phyloP scores from a whole-genome alignment of 768 basidiomycete genomes.

The Saitozyma podzolica region DNA sequence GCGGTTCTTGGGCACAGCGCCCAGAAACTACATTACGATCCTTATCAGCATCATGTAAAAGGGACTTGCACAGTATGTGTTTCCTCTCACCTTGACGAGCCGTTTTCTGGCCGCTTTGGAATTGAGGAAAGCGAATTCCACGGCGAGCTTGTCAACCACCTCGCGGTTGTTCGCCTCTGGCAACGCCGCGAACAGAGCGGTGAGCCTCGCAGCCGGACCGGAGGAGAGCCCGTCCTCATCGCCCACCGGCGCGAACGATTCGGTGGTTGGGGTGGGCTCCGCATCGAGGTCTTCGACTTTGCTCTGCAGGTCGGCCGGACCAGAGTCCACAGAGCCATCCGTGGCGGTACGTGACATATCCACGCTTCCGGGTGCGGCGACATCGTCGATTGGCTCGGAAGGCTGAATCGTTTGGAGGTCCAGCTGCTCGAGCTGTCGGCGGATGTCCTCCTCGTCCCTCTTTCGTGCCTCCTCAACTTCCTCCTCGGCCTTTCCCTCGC shows the following conservation, averaged over 20 bases:
- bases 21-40: constrained; percentile 55
- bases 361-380: constrained; percentile 2
- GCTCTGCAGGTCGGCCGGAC: not conserved
- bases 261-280: not conserved
- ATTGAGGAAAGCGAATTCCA: constrained; percentile 95
- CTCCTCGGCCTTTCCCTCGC: constrained; percentile 1
- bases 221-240: constrained; percentile 66
- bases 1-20: constrained; percentile 79
- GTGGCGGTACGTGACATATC: constrained; percentile 28
- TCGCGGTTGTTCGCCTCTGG: constrained; percentile 91
- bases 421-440: constrained; percentile 75
- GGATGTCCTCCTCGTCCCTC: constrained; percentile 63
- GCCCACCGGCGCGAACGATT: constrained; percentile 9
- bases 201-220: constrained; percentile 89
- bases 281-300: not conserved
- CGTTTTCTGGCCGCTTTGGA: constrained; percentile 94
- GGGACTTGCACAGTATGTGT: too few species aligned
- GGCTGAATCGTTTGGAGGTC: constrained; percentile 49
- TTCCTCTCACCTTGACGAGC: constrained; percentile 68
- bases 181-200: constrained; percentile 81
- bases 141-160: constrained; percentile 86
- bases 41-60: too few species aligned
- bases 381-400: not conserved
- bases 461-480: constrained; percentile 49
- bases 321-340: constrained; percentile 12